Evolutionary conservation across 176 grass and related monocot species (phyloP).

Genomic region (Musa itinerans): DNA sequence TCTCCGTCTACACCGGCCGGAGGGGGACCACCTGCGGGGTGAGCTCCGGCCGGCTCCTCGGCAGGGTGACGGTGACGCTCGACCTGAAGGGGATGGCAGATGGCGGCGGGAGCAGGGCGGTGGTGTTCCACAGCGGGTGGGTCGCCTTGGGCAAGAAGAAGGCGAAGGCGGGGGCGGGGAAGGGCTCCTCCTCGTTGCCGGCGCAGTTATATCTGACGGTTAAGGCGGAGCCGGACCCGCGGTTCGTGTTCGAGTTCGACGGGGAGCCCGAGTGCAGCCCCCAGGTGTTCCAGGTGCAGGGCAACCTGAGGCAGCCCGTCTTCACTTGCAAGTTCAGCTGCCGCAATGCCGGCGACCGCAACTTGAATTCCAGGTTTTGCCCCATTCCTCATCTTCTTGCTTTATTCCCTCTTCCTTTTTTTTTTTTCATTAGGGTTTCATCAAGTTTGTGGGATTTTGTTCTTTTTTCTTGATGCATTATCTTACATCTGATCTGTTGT

Average conservation of each 20-base stretch:
- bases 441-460: not conserved
- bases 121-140: slow-evolving; percentile 77
- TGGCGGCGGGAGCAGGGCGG: slow-evolving; percentile 41
- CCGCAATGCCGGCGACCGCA: slow-evolving; percentile 68
- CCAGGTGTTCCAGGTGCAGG: slow-evolving; percentile 22
- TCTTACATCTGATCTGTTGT: not conserved
- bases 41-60: slow-evolving; percentile 57
- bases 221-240: slow-evolving; percentile 8
- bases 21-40: slow-evolving; percentile 60
- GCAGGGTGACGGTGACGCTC: slow-evolving; percentile 57
- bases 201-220: slow-evolving; percentile 11
- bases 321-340: slow-evolving; percentile 51
- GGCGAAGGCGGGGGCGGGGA: not conserved
- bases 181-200: not conserved
- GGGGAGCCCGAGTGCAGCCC: slow-evolving; percentile 23
- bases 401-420: not conserved
- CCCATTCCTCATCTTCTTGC: not conserved
- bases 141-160: slow-evolving; percentile 44
- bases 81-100: slow-evolving; percentile 40
- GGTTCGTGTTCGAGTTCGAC: slow-evolving; percentile 22
- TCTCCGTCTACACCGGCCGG: slow-evolving; percentile 68
- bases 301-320: slow-evolving; percentile 10
- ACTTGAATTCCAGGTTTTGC: slow-evolving; percentile 36
- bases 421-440: not conserved
- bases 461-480: not conserved